Percentiles rank a stretch among this genome's conserved stretches.
These are phyloP conservation scores for Crucihimalaya himalaica DNA, from an alignment of 345 rosid genomes.

Conservation along the genomic window DNA sequence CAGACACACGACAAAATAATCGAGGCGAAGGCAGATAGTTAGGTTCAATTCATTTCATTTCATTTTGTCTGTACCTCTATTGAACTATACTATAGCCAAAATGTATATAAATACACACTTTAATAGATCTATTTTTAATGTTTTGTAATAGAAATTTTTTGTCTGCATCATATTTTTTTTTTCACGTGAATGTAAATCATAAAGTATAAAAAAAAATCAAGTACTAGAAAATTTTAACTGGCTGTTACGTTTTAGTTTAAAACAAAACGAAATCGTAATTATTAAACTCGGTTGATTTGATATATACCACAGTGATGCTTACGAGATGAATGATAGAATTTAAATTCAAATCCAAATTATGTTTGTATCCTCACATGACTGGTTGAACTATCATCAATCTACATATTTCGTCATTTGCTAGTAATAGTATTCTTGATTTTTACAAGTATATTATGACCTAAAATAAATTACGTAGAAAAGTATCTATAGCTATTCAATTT, in stretches of 20 bases:
- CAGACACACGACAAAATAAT: slow-evolving; percentile 3
- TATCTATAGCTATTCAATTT: slow-evolving; percentile 26
- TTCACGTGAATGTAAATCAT: neutral
- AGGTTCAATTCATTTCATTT: slow-evolving; percentile 22
- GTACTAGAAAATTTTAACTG: neutral
- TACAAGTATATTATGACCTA: neutral
- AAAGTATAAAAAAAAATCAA: neutral
- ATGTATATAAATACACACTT: neutral
- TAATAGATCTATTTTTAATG: neutral
- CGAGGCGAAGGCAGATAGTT: slow-evolving; percentile 3
- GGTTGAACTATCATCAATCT: slow-evolving; percentile 6
- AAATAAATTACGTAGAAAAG: slow-evolving; percentile 6
- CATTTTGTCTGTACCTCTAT: neutral
- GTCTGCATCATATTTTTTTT: neutral
- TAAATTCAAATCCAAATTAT: neutral
- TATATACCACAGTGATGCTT: neutral
- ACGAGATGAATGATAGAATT: neutral
- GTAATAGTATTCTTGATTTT: neutral
- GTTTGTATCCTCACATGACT: neutral
- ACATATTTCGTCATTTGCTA: neutral
- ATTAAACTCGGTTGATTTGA: neutral
- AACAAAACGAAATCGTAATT: neutral
- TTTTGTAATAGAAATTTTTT: neutral
- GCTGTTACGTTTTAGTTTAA: neutral
- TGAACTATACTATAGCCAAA: neutral